A percentile compares a stretch with the other conserved stretches of the same genome.
Evolutionary conservation across 2,329 filamentous ascomycete genomes (phyloP).

Genomic region (Aspergillus tanneri): DNA sequence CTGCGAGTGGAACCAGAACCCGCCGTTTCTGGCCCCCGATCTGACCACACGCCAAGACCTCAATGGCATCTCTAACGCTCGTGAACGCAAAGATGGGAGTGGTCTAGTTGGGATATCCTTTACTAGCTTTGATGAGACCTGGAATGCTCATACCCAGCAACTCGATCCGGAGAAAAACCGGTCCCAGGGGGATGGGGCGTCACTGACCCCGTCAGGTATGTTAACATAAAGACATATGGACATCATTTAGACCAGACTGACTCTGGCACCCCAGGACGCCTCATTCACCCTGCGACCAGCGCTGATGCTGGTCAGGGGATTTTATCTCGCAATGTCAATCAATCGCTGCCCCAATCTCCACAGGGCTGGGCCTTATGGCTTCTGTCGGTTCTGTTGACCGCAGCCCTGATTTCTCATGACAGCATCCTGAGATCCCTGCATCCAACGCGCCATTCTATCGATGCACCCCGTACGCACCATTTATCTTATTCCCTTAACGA

Average conservation of each 20-base stretch:
- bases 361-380: slow-evolving; percentile 28
- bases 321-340: background rate
- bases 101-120: slow-evolving; percentile 4
- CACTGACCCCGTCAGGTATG: slow-evolving; percentile 33
- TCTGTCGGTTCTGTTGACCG: slow-evolving; percentile 26
- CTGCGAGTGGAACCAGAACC: slow-evolving; percentile 56
- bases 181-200: slow-evolving; percentile 17
- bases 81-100: slow-evolving; percentile 36
- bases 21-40: slow-evolving; percentile 49
- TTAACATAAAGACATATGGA: background rate
- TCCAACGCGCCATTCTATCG: background rate
- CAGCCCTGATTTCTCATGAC: slow-evolving; percentile 24
- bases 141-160: background rate
- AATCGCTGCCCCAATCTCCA: slow-evolving; percentile 14
- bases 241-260: background rate
- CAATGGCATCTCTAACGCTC: slow-evolving; percentile 55
- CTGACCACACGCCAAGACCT: slow-evolving; percentile 57
- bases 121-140: background rate
- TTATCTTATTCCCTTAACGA: background rate
- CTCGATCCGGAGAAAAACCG: slow-evolving; percentile 10
- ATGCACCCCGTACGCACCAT: background rate
- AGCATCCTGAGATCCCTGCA: slow-evolving; percentile 14
- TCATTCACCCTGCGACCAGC: slow-evolving; percentile 14
- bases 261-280: too few relatives aligned
- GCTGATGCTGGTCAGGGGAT: slow-evolving; percentile 3